Percentiles rank a stretch among this genome's conserved stretches.
Conservation (phyloP, 2,329 filamentous ascomycete genomes). For the Leptographium flavum region DNA sequence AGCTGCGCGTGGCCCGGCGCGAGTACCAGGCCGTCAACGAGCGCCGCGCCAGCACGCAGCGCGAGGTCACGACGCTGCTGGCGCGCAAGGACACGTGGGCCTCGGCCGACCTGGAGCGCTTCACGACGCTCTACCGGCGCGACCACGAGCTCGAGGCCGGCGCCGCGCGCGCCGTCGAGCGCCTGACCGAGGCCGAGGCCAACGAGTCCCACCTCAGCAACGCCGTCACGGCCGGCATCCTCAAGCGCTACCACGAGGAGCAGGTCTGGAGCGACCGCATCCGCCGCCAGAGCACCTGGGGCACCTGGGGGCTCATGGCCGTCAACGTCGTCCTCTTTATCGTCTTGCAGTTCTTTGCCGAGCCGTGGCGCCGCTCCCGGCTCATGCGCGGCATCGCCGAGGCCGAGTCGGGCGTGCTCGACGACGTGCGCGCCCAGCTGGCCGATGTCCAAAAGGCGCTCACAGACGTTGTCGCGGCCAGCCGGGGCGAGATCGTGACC, state of each 20-base stretch:
- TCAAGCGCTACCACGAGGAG: constrained; percentile 93
- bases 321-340: constrained; percentile 85
- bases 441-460: constrained; percentile 18
- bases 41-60: constrained; percentile 75
- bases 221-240: constrained; percentile 65
- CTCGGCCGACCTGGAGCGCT: constrained; percentile 75
- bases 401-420: constrained; percentile 48
- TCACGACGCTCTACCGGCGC: constrained; percentile 79
- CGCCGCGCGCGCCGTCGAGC: constrained; percentile 57
- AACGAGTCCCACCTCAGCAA: constrained; percentile 65
- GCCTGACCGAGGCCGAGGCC: constrained; percentile 60
- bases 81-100: constrained; percentile 92
- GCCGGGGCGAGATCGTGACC: no score
- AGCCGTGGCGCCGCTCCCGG: constrained; percentile 76
- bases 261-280: constrained; percentile 99
- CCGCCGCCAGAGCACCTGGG: constrained; percentile 90
- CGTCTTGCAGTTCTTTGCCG: constrained; percentile 73
- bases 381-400: constrained; percentile 75
- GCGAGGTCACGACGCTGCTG: constrained; percentile 86
- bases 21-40: constrained; percentile 74
- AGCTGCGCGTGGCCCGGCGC: constrained; percentile 57
- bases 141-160: constrained; percentile 88
- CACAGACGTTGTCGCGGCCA: constrained; percentile 10
- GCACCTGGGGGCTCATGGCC: constrained; percentile 95
- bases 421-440: constrained; percentile 32